These are phyloP conservation scores for Solanum pimpinellifolium DNA, from an alignment of 257 asterid species.

Conservation along the genomic window DNA sequence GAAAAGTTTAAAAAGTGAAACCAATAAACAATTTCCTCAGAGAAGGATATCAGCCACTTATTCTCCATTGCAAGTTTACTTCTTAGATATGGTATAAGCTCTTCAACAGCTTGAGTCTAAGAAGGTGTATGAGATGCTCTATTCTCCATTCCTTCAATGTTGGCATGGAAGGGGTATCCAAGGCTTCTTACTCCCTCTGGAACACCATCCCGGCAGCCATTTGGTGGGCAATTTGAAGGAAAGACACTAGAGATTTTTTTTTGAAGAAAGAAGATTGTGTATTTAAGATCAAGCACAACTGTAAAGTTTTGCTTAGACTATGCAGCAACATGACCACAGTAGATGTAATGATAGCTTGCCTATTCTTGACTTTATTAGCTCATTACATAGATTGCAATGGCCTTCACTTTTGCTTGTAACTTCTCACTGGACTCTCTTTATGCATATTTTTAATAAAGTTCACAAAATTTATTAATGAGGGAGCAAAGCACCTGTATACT, in stretches of 20 bases:
- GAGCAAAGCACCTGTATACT: neutral
- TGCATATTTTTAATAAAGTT: neutral
- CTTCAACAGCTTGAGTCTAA: neutral
- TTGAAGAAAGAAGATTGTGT: neutral
- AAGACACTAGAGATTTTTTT: neutral
- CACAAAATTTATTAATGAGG: neutral
- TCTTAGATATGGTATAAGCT: neutral
- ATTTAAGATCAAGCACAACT: neutral
- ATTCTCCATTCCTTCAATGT: neutral
- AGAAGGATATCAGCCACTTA: neutral
- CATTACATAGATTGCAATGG: neutral
- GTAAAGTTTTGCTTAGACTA: neutral
- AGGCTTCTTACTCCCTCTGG: neutral
- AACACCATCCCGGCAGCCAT: neutral
- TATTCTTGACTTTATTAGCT: neutral
- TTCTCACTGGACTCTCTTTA: neutral
- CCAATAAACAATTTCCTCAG: neutral
- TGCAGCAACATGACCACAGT: neutral
- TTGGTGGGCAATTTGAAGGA: neutral
- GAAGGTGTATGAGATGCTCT: neutral
- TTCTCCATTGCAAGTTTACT: neutral
- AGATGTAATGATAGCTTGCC: neutral
- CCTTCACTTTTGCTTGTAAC: neutral
- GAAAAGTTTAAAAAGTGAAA: neutral
- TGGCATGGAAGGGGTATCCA: neutral